Evolutionary conservation across 805 yeast species (phyloP).

Genomic region (Priceomyces medius): DNA sequence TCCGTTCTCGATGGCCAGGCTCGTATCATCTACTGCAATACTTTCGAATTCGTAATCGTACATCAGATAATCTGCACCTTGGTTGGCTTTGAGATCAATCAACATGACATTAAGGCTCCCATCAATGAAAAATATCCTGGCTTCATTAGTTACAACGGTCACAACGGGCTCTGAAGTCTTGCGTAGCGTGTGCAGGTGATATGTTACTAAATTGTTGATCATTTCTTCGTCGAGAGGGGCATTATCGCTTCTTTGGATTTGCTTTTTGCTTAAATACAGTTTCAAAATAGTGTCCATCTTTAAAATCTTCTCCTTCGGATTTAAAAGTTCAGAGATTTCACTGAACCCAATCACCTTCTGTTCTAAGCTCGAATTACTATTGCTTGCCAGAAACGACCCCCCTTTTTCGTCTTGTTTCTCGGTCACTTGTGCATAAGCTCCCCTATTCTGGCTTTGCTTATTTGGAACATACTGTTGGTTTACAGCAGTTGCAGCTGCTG

Average conservation of each 20-base stretch:
- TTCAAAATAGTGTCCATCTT: slow-evolving; percentile 40
- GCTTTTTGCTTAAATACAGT: slow-evolving; percentile 31
- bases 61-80: slow-evolving; percentile 60
- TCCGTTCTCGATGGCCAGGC: slow-evolving; percentile 28
- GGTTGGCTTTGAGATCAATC: slow-evolving; percentile 42
- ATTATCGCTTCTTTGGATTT: slow-evolving; percentile 15
- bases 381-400: neutral
- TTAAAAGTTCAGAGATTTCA: slow-evolving; percentile 32
- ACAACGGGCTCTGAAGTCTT: slow-evolving; percentile 29
- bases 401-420: neutral
- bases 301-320: slow-evolving; percentile 36
- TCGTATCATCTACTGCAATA: slow-evolving; percentile 19
- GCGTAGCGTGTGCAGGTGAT: slow-evolving; percentile 20
- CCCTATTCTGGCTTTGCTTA: neutral
- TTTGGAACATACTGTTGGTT: neutral
- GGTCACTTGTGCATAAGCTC: neutral
- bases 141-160: slow-evolving; percentile 39
- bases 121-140: slow-evolving; percentile 42
- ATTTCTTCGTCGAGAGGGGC: slow-evolving; percentile 27
- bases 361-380: neutral
- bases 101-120: slow-evolving; percentile 31
- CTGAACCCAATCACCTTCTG: slow-evolving; percentile 24
- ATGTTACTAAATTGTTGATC: slow-evolving; percentile 32
- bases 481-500: neutral
- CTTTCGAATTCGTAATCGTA: slow-evolving; percentile 74